These are phyloP conservation scores for Dipteronia dyeriana DNA, from an alignment of 345 rosid genomes.

Conservation along the genomic window DNA sequence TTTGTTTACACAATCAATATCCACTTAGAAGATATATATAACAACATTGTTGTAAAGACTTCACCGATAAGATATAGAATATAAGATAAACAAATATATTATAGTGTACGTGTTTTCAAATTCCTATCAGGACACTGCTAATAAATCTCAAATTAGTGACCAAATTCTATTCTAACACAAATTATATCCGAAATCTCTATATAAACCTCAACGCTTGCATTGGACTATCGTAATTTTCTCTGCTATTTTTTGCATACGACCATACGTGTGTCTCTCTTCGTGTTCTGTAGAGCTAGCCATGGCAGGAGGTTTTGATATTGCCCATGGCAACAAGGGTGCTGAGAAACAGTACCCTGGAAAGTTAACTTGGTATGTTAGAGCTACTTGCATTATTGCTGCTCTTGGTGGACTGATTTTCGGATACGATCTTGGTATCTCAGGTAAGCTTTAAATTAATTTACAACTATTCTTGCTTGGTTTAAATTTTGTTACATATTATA, in stretches of 20 bases:
- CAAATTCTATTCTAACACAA: neutral
- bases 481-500: neutral
- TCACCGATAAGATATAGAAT: too few relatives aligned
- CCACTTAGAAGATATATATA: neutral
- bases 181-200: neutral
- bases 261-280: too few relatives aligned
- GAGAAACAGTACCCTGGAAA: constrained; percentile 7
- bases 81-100: too few relatives aligned
- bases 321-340: neutral
- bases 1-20: neutral
- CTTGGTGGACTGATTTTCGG: constrained; percentile 45
- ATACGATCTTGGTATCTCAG: constrained; percentile 45
- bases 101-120: too few relatives aligned
- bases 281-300: neutral
- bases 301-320: neutral
- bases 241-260: too few relatives aligned
- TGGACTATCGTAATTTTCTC: neutral
- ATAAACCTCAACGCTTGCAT: neutral
- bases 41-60: neutral
- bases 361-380: neutral
- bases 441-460: constrained; percentile 3
- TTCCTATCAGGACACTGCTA: too few relatives aligned
- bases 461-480: neutral
- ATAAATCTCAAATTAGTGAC: too few relatives aligned
- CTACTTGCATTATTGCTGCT: constrained; percentile 22